These are phyloP conservation scores for Herpetomonas samuelpessoai DNA, from an alignment of 208 protist species.

Conservation along the genomic window DNA sequence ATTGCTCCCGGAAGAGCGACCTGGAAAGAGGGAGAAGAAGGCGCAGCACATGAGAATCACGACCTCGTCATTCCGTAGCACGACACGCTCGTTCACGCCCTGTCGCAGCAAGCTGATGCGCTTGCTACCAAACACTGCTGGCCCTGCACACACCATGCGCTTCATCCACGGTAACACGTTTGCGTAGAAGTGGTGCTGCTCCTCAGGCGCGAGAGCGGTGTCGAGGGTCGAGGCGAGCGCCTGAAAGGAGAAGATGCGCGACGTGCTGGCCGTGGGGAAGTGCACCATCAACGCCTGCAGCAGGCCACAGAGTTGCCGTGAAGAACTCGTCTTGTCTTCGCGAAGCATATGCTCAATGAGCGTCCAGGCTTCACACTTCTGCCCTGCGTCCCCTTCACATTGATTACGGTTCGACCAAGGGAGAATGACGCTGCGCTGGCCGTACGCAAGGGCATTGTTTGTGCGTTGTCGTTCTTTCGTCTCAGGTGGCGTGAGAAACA, in stretches of 20 bases:
- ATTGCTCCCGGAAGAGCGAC: slow-evolving; percentile 20
- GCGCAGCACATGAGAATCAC: slow-evolving; percentile 42
- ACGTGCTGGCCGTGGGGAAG: slow-evolving; percentile 7
- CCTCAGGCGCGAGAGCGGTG: slow-evolving; percentile 12
- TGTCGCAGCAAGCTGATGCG: slow-evolving; percentile 25
- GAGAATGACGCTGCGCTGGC: slow-evolving; percentile 27
- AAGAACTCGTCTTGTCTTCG: slow-evolving; percentile 11
- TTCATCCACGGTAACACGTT: slow-evolving; percentile 68
- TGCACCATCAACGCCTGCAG: slow-evolving; percentile 33
- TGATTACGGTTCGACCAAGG: slow-evolving; percentile 36
- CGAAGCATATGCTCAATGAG: slow-evolving; percentile 21
- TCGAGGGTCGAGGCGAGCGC: slow-evolving; percentile 23
- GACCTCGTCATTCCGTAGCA: slow-evolving; percentile 31
- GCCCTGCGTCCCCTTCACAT: slow-evolving; percentile 1
- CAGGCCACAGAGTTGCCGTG: slow-evolving; percentile 18
- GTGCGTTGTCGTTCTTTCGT: neutral
- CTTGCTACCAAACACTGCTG: slow-evolving; percentile 16
- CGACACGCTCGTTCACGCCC: slow-evolving; percentile 16
- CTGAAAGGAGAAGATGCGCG: slow-evolving; percentile 15
- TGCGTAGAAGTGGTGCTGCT: slow-evolving; percentile 36
- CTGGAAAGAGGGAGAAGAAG: slow-evolving; percentile 75
- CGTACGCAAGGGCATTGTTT: neutral
- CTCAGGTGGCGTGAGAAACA: neutral
- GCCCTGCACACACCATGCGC: slow-evolving; percentile 21
- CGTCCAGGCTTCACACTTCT: slow-evolving; percentile 21